A percentile compares a stretch with the other conserved stretches of the same genome.
These are phyloP conservation scores for Viridothelium virens DNA, from an alignment of 495 filamentous ascomycete genomes.

Conservation along the genomic window DNA sequence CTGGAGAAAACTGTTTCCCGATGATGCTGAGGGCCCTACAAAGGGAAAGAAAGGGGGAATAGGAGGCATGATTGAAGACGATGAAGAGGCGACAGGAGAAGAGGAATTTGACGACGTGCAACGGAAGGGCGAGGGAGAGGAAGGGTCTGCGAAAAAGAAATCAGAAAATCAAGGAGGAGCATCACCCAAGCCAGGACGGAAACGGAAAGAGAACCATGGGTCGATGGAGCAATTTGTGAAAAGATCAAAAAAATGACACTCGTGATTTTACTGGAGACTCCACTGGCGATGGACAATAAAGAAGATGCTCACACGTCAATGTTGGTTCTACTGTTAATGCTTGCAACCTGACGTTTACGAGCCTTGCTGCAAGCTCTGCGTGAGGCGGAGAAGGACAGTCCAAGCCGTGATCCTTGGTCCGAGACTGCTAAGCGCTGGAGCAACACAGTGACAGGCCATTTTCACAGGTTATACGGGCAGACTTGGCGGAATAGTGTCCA, in stretches of 20 bases:
- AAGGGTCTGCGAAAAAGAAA: not conserved
- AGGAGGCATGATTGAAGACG: conserved; percentile 22
- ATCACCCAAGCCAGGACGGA: not conserved
- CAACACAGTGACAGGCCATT: too few relatives aligned
- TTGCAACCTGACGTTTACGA: too few relatives aligned
- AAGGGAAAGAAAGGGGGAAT: conserved; percentile 28
- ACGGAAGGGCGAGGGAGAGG: not conserved
- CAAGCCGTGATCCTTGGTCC: too few relatives aligned
- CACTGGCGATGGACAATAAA: not conserved
- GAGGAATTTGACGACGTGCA: conserved; percentile 16
- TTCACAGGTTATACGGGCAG: too few relatives aligned
- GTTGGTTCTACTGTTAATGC: not conserved
- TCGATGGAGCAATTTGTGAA: conserved; percentile 10
- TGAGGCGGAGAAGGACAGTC: too few relatives aligned
- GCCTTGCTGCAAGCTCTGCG: too few relatives aligned
- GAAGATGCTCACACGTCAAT: not conserved
- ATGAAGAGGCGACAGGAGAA: conserved; percentile 22
- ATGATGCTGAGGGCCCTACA: conserved; percentile 43
- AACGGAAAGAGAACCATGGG: conserved; percentile 3
- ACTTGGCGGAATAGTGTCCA: too few relatives aligned
- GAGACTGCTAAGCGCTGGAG: too few relatives aligned
- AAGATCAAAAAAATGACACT: not conserved
- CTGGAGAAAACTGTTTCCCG: conserved; percentile 51
- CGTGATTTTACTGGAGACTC: not conserved
- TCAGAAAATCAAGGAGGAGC: not conserved